These are phyloP conservation scores for Miscanthus lutarioriparius DNA, from an alignment of 176 grass and related monocot genomes.

Conservation along the genomic window DNA sequence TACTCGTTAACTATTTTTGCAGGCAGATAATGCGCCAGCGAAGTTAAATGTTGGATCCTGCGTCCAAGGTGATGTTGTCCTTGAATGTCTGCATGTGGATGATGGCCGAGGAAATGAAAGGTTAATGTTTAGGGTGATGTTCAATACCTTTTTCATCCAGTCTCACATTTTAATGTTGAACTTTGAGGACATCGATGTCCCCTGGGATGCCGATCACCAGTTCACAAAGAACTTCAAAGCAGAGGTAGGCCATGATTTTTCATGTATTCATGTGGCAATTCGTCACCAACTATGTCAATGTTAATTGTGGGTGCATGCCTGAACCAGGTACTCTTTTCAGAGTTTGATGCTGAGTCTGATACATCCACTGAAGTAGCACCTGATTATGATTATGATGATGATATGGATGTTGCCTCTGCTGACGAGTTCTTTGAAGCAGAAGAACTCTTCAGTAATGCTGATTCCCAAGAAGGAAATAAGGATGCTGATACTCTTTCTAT, in stretches of 20 bases:
- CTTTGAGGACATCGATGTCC: conserved; percentile 76
- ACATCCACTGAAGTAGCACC: conserved; percentile 40
- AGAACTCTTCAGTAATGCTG: conserved; percentile 80
- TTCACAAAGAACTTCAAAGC: conserved; percentile 94
- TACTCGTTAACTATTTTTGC: conserved; percentile 62
- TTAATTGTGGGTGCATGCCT: conserved; percentile 69
- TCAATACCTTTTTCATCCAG: conserved; percentile 88
- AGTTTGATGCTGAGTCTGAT: conserved; percentile 80
- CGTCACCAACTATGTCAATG: conserved; percentile 32
- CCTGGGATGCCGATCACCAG: conserved; percentile 64
- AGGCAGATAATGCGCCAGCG: conserved; percentile 73
- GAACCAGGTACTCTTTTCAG: conserved; percentile 99
- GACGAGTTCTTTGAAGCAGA: conserved; percentile 95
- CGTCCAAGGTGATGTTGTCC: conserved; percentile 86
- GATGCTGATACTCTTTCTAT: conserved; percentile 46
- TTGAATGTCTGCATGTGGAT: conserved; percentile 87
- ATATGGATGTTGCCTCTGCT: conserved; percentile 60
- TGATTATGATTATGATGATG: conserved; percentile 26
- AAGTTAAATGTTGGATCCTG: conserved; percentile 89
- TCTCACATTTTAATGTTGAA: conserved; percentile 81
- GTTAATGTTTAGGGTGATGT: conserved; percentile 92
- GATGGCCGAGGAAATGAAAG: conserved; percentile 51
- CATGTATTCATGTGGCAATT: conserved; percentile 15
- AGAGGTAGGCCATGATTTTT: conserved; percentile 61
- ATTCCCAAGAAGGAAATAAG: conserved; percentile 67